Evolutionary conservation across 2,329 filamentous ascomycete species (phyloP), one percentile per base, ranked within the genome.

Genomic region (Fusarium dlaminii): DNA sequence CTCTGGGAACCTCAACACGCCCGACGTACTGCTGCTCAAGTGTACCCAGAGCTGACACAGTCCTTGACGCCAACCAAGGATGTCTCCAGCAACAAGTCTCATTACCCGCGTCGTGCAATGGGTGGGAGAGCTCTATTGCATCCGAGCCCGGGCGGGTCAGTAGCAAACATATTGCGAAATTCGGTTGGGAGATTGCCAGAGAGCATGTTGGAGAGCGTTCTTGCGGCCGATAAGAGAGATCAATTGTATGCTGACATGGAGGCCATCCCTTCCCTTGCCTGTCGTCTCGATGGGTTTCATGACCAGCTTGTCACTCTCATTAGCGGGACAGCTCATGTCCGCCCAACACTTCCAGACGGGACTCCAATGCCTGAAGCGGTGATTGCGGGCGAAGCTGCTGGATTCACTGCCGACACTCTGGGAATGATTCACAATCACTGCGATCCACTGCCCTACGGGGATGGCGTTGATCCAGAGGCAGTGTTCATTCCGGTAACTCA

Each of bases 21-120:
- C 20, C 39, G 39, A 40, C 39, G 39, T 22, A 40, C 39, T 40
- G 20, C 39, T 22, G 39, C 39, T 22, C 20, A 40, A 22, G 39
- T 40, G 5, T 40, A 40, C 20, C 20, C 39, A n/a, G 39, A 40
- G 20, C 39, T 40, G 39, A 40, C 20, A 14, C 39, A 40, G 39
- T 22, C 39, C 20, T 40, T 40, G 39, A 0, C 4, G 0, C 39
- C 20, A 14, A 40, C 0, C 0, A 40, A 1, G 13, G 39, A 40
- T 4, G 20, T 22, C 20, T 40, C 39, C 0, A 14, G 39, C 4
- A 22, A 14, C 12, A 6, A 22, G 12, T 22, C 11, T 22, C 12
- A 8, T 4, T 39, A 13, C 13, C 37, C 39, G 20, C 39, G 39
- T 6, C 39, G 39, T 14, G 39, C 20, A 7, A 40, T 40, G 13